These are phyloP conservation scores for Rheum nobile DNA, from an alignment of 148 eudicot species.

Conservation along the genomic window DNA sequence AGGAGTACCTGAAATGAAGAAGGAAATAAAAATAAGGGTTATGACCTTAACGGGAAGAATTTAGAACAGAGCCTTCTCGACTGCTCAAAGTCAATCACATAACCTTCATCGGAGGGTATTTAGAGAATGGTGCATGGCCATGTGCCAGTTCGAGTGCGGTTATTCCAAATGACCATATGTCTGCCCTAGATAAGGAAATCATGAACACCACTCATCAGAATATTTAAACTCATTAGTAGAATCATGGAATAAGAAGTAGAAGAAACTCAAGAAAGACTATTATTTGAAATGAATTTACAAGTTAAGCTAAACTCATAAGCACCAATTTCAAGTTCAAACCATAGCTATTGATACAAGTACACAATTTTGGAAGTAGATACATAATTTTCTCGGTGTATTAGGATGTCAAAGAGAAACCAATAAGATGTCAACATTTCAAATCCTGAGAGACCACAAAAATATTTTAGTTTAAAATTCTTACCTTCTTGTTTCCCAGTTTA, in stretches of 20 bases:
- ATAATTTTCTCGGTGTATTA: background rate
- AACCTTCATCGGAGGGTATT: slow-evolving; percentile 99
- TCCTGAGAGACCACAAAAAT: background rate
- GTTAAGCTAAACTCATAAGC: background rate
- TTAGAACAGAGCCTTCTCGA: background rate
- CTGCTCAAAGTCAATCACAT: background rate
- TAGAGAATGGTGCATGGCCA: slow-evolving; percentile 99
- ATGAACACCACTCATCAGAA: background rate
- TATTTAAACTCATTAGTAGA: background rate
- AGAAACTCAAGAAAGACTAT: background rate
- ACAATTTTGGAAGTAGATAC: background rate
- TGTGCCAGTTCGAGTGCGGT: slow-evolving; percentile 98
- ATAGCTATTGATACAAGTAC: background rate
- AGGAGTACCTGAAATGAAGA: slow-evolving; percentile 55
- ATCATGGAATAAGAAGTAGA: background rate
- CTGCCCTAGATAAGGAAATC: slow-evolving; percentile 49
- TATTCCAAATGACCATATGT: slow-evolving; percentile 99
- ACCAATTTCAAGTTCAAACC: background rate
- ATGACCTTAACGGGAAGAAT: background rate
- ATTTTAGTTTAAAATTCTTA: background rate
- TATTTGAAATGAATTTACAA: background rate
- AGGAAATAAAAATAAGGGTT: background rate
- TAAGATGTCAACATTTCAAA: background rate
- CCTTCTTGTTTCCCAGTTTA: background rate
- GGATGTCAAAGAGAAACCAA: background rate